Base-by-base conservation (phyloP, 1,284 basidiomycete genomes). In the Rhodotorula mucilaginosa region DNA sequence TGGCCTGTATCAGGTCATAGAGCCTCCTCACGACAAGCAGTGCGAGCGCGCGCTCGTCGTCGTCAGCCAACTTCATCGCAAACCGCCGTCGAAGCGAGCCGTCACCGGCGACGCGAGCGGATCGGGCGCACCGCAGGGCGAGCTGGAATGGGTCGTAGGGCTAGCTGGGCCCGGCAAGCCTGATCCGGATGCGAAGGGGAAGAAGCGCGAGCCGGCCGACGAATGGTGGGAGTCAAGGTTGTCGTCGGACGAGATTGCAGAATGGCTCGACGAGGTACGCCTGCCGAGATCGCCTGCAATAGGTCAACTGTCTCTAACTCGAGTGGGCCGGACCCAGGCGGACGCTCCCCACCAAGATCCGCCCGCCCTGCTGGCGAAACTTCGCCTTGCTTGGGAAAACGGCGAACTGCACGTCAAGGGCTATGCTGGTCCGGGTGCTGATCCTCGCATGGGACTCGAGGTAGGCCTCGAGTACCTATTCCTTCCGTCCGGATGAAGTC, bases 1-100 rank as follows among this genome's bases (percentile, higher is more conserved):
- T 29, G 54, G 54, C 54, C 13, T 56, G 29, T 56, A 56, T 26
- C 54, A 56, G 54, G 26, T 56, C 54, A 56, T 56, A n/a, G 54
- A 26, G 29, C 54, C 26, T 29, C 26, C 54, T 16, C 26, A 56
- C 54, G 54, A 4, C 54, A 26, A 16, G 23, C 15, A n/a, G 54
- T 29, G 54, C 54, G 54, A 56, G n/a, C 54, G 54, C 54, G 26
- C n/a, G 54, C 54, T 56, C 26, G 23, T 56, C 29, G 54, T 26
- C 26, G 54, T 56, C 54, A 26, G 26, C n/a, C 54, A 56, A 29
- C 54, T 56, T 56, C 54, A 26, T 29, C 54, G 54, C 54, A 56
- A 56, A 26, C 54, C 54, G 54, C 54, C n/a, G 54, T 29, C 54
- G 54, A 26, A 29, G 16, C 54, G 54, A 13, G 54, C 26, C 3